Percentiles rank a stretch among this genome's conserved stretches.
Evolutionary conservation across 345 rosid species (phyloP).

Genomic region (Eucalyptus erythrocorys): DNA sequence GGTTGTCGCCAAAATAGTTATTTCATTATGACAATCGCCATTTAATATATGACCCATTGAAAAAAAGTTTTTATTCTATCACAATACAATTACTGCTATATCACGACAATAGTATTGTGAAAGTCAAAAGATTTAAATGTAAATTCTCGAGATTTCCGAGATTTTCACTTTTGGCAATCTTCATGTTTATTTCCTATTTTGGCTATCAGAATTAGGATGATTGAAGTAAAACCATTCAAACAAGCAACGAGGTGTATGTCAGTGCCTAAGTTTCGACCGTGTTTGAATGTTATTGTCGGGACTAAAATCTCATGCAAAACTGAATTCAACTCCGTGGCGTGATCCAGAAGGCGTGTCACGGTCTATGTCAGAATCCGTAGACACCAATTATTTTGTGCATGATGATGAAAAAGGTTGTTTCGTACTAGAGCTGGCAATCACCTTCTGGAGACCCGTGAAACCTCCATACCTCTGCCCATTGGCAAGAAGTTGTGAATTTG

Average conservation of each 20-base stretch:
- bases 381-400: neutral
- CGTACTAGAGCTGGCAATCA: neutral
- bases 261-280: neutral
- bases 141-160: neutral
- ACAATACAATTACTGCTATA: neutral
- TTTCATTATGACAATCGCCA: neutral
- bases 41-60: neutral
- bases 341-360: neutral
- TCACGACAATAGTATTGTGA: neutral
- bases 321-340: neutral
- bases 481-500: neutral
- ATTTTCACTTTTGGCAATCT: neutral
- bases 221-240: neutral
- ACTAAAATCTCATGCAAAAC: neutral
- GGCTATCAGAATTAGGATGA: neutral
- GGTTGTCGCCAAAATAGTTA: neutral
- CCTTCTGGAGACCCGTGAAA: neutral
- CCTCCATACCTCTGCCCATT: neutral
- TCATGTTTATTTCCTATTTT: accelerated
- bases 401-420: neutral
- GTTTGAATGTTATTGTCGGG: neutral
- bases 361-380: neutral
- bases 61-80: neutral
- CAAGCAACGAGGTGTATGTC: neutral
- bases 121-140: neutral